Base-by-base conservation (phyloP, 2,329 filamentous ascomycete genomes). In the Epichloe uncinata region DNA sequence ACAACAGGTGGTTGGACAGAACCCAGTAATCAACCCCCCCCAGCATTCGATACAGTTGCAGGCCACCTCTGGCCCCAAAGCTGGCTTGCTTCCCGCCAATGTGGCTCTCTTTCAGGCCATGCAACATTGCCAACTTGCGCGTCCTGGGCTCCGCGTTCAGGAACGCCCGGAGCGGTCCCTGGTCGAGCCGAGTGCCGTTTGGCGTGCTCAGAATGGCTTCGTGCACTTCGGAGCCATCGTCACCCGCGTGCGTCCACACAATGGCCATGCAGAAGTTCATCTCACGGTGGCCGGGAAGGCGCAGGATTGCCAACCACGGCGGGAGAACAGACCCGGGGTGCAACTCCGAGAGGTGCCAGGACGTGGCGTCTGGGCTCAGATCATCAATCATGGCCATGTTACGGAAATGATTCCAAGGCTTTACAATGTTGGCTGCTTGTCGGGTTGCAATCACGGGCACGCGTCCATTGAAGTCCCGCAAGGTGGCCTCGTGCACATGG, bases 241-340 rank as follows among this genome's bases (percentile, higher is more conserved):
- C 48, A 8, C 47, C 26, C 9, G 11, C 13, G 37, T 53, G 51
- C 16, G 51, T 50, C 51, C 51, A 53, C n/a, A 53, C 45, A 37
- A 53, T 53, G 45, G 48, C 51, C 33, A 40, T 46, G 45, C 30
- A 45, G 12, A 50, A 53, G 42, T 53, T 53, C 20, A 53, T 50
- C 41, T 53, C 51, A n/a, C 51, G 48, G 48, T 53, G 51, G 20
- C 51, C 51, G 22, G 51, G 30, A 46, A 53, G 51, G 16, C 48
- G 51, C n/a, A 53, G 42, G 8, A 50, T 41, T 5, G 51, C n/a
- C 26, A 53, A 40, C 51, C 51, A 53, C 37, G 45, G 7, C 9
- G 51, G 51, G 4, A 53, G 49, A 16, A 45, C 6, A 16, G 48
- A 41, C 4, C 48, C 51, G 4, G 48, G 48, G 20, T 53, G 45